Evolutionary conservation across 495 filamentous ascomycete species (phyloP).

Genomic region (Penicillium canariense): DNA sequence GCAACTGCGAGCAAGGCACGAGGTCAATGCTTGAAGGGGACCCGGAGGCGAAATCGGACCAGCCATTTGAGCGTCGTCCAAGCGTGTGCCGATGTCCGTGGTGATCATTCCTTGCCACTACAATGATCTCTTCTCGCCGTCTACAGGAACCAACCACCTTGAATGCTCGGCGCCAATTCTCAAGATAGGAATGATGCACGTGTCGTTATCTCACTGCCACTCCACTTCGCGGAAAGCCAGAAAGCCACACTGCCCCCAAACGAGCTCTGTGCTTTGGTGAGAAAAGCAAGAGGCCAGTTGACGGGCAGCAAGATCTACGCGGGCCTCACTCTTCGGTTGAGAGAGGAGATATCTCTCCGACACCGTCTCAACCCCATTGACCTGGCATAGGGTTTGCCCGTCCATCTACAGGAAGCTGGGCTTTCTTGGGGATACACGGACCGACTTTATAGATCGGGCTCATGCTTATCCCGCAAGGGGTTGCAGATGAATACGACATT

Average conservation of each 20-base stretch:
- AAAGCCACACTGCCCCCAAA: not conserved
- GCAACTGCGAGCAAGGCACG: not conserved
- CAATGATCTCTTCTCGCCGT: not conserved
- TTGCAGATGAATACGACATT: not conserved
- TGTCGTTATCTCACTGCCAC: not conserved
- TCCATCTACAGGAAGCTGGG: too few relatives aligned
- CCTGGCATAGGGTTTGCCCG: not conserved
- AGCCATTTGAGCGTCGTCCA: not conserved
- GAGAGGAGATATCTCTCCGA: not conserved
- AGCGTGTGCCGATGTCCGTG: not conserved
- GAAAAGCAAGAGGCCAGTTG: not conserved
- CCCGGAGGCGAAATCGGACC: not conserved
- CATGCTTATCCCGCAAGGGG: slow-evolving; percentile 5
- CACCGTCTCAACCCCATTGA: not conserved
- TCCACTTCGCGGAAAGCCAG: not conserved
- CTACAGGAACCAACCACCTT: not conserved
- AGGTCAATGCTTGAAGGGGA: not conserved
- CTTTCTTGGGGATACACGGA: not conserved
- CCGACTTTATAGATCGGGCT: not conserved
- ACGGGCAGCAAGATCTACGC: not conserved
- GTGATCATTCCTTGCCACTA: not conserved
- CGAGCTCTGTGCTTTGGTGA: not conserved
- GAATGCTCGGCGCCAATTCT: not conserved
- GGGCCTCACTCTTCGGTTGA: not conserved
- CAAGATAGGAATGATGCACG: not conserved